phyloP scores from a whole-genome alignment of 371 early-diverging fungal species.

The Syncephalastrum contaminatum region DNA sequence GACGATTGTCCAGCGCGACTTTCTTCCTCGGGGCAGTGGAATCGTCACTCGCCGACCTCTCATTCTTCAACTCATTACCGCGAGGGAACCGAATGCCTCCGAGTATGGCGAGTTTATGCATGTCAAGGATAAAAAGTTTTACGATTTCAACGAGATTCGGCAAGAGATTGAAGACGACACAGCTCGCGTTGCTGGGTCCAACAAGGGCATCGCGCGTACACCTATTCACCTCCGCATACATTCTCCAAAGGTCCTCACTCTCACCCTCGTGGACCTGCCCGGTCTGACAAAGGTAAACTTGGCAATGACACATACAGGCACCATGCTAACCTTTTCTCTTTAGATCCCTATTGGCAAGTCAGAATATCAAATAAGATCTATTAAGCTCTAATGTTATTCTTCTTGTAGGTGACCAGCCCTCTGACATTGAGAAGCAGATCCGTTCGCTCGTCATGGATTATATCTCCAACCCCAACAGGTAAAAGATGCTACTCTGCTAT shows the following conservation, averaged over 20 bases:
- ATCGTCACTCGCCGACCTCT: conserved; percentile 93
- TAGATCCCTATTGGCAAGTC: conserved; percentile 20
- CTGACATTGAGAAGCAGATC: conserved; percentile 87
- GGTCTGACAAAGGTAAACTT: conserved; percentile 82
- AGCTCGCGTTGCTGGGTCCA: conserved; percentile 77
- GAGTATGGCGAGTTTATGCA: conserved; percentile 82
- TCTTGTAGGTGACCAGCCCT: conserved; percentile 78
- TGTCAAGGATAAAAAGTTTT: conserved; percentile 72
- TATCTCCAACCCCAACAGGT: conserved; percentile 84
- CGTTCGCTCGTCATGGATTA: conserved; percentile 82
- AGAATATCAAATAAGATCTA: not conserved
- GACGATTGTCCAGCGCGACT: conserved; percentile 87
- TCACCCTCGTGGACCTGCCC: conserved; percentile 94
- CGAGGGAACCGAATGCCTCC: conserved; percentile 33
- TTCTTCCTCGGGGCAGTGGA: conserved; percentile 90
- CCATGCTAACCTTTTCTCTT: not conserved
- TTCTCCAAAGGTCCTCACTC: conserved; percentile 82
- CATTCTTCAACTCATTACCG: conserved; percentile 85
- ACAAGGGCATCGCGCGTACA: conserved; percentile 83
- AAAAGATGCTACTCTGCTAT: not conserved
- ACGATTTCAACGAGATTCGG: conserved; percentile 81
- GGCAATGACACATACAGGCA: not conserved
- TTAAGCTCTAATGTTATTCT: not conserved
- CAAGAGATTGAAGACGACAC: conserved; percentile 92
- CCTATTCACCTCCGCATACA: conserved; percentile 91